Base-by-base conservation (phyloP, 2,329 filamentous ascomycete species). In the Exserohilum rostratum region DNA sequence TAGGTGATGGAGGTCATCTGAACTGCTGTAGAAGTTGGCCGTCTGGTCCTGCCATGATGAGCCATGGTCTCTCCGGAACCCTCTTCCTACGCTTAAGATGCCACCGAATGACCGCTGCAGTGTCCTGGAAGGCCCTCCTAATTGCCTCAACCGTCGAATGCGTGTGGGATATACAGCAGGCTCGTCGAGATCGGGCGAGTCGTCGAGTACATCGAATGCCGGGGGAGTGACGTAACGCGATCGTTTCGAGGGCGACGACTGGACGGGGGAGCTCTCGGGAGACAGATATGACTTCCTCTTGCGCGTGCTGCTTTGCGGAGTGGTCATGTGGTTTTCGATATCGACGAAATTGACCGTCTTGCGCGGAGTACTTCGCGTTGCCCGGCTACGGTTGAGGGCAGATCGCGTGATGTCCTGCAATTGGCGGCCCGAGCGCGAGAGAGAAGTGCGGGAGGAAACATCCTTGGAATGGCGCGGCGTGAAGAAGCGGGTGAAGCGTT, bases 21-120 rank as follows among this genome's bases (percentile, higher is more conserved):
- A 78, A 29, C 77, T 75, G 31, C 82, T 85, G 67, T 86, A 84
- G 69, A 88, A 89, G 51, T 81, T 74, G 22, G 82, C 79, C 3
- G 85, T 85, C 67, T 87, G 79, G 61, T 83, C 78, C 69, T 83
- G 81, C 84, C 84, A 87, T 50, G 81, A 80, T 73, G 68, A 57
- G 55, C 76, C 76, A 53, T 80, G 78, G 61, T 80, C 78, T 22
- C 57, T 57, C 37, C 67, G 60, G 27, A 70, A 71, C 5, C 78
- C 78, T 37, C 77, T 73, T 3, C 74, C 74, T 1, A 78, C 63
- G 13, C 68, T 72, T 50, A 73, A 62, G 30, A 71, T 63, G 3
- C 79, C 79, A 25, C 79, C 79, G 58, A 82, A 81, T 22, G 76
- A 79, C 17, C 79, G 73, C 54, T 80, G 71, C 33, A 82, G 65